phyloP scores from a whole-genome alignment of 495 filamentous ascomycete species.

The Tuber borchii region DNA sequence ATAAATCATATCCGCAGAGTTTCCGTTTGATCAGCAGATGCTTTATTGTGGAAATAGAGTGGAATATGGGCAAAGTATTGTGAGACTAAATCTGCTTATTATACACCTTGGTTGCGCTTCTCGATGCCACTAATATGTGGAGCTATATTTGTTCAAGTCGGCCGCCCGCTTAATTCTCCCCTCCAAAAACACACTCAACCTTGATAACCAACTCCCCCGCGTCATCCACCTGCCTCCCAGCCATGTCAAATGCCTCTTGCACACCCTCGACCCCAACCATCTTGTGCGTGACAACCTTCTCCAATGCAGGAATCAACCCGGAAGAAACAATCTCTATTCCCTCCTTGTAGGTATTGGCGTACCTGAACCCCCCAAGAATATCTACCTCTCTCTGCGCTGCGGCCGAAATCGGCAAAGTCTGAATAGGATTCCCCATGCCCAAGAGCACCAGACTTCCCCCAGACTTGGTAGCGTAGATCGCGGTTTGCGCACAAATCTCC shows the following conservation, averaged over 20 bases:
- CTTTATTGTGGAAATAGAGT: neutral
- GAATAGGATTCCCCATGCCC: conserved; percentile 88
- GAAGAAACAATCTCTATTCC: conserved; percentile 66
- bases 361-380: conserved; percentile 85
- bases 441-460: conserved; percentile 82
- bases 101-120: neutral
- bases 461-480: conserved; percentile 71
- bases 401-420: conserved; percentile 76
- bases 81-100: neutral
- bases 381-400: conserved; percentile 85
- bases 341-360: conserved; percentile 78
- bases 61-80: neutral
- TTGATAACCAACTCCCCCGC: conserved; percentile 73
- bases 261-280: conserved; percentile 58
- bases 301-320: conserved; percentile 52
- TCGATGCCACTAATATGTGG: neutral
- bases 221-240: conserved; percentile 71
- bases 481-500: conserved; percentile 75
- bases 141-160: neutral
- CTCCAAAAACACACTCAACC: conserved; percentile 48
- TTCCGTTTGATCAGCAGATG: neutral
- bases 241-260: conserved; percentile 69
- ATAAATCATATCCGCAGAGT: neutral
- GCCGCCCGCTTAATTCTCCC: neutral
- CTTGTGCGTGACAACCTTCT: conserved; percentile 68